Base-by-base conservation (phyloP, 2,329 filamentous ascomycete species). In the Torrubiellomyces zombiae region DNA sequence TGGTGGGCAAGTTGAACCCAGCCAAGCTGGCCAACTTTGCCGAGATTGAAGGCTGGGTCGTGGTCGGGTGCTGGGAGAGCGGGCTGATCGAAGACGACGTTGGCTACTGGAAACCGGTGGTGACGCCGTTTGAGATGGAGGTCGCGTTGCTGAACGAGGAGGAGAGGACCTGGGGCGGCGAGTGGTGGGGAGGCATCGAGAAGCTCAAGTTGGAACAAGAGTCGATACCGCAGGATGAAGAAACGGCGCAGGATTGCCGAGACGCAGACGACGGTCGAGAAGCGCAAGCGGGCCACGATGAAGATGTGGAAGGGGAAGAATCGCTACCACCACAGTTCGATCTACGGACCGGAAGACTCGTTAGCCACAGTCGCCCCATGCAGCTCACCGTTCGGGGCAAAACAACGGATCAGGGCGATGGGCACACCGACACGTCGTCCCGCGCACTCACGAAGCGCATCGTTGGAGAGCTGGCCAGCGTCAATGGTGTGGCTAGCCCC, bases 61-160 rank as follows among this genome's bases (percentile, higher is more conserved):
- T 95, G 0, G 80, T 98, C 7, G 86, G 89, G 3, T 98, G 89
- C 51, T 98, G 89, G 89, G 89, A 98, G 54, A 93, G 85, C 47
- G 82, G 79, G 31, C 56, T 95, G 25, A 69, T 98, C 4, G 86
- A 94, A 39, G 82, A 83, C 34, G 77, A 79, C 29, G 50, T 48
- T 0, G 79, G 78, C 6, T 92, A 93, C 44, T 95, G 75, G 64
- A 69, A 72, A 38, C 83, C 85, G 0, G 74, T 95, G 7, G 72
- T 95, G 20, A 98, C 89, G n/a, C 86, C 86, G 0, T 95, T 91
- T 46, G 89, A 98, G 58, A 56, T 95, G 28, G 73, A 72, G 26
- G 56, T 93, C 23, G 80, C 81, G 4, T 52, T 98, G 32, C 62
- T 70, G 51, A 62, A 65, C 9, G 85, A 93, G 42, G 65, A 72